Base-by-base conservation (phyloP, 306 rosid species). In the Cucurbita argyrosperma region DNA sequence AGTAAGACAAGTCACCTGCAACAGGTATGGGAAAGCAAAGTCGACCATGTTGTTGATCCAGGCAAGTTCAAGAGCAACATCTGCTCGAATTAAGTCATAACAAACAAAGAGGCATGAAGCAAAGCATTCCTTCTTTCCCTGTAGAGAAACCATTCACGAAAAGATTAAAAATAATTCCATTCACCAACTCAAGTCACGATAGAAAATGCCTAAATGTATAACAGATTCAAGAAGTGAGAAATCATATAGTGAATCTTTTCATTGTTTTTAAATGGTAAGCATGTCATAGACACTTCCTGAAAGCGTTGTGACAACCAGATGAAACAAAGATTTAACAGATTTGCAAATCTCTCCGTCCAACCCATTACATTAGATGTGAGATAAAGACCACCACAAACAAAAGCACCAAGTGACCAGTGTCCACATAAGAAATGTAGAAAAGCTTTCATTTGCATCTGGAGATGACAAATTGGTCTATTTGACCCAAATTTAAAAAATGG, bases 91-190 rank as follows among this genome's bases (percentile, higher is more conserved):
- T 76, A 95, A 81, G 84, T 95, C 99, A 37, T 95, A 95, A 73
- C 99, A 91, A 74, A 95, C 99, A 81, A 91, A 95, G 81, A 95
- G 92, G 79, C 99, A 91, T 10, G 99, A 89, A 14, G 99, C 99
- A 76, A 89, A 91, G 85, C 97, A 95, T 82, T 95, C 99, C 84
- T 95, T 95, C 96, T 91, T 95, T 82, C 96, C 97, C 99, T 95
- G 95, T 78, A 66, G 10, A 53, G 15, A 23, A 83, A 59, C 77
- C 46, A 76, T 54, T 69, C 19, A 56, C 53, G 10, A 35, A 52
- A 16, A 16, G 63, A 38, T 71, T 53, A 23, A 10, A 21, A 49
- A 71, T 21, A 51, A 40, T 71, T 21, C 16, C 66, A 16, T 19
- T 69, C 49, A 55, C 61, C 45, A 35, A 50, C 42, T 26, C 37